A percentile compares a stretch with the other conserved stretches of the same genome.
These are phyloP conservation scores for Boehmeria nivea DNA, from an alignment of 306 rosid species.

Conservation along the genomic window DNA sequence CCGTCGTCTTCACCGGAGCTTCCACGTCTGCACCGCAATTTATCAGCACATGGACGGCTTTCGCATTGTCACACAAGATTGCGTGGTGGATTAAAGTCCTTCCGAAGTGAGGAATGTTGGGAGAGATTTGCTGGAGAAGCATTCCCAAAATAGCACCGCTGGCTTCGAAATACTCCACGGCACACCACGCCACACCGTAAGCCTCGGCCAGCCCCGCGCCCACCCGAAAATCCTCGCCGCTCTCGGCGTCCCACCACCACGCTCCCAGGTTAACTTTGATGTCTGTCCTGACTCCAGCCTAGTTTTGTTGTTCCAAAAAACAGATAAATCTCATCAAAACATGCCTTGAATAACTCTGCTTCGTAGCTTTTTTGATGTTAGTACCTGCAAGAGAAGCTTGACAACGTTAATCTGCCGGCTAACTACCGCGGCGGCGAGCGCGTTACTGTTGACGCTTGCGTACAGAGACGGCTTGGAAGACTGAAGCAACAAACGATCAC, in stretches of 20 bases:
- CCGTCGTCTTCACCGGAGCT: slow-evolving; percentile 24
- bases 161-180: slow-evolving; percentile 66
- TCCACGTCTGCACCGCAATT: slow-evolving; percentile 32
- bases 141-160: slow-evolving; percentile 46
- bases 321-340: not conserved
- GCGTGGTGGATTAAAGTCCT: slow-evolving; percentile 67
- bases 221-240: slow-evolving; percentile 61
- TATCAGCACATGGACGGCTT: slow-evolving; percentile 31
- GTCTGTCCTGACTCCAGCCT: slow-evolving; percentile 53
- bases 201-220: slow-evolving; percentile 71
- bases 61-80: slow-evolving; percentile 43
- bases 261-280: slow-evolving; percentile 51
- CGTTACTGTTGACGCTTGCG: slow-evolving; percentile 54
- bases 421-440: slow-evolving; percentile 50
- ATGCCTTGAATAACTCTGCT: not conserved
- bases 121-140: slow-evolving; percentile 40
- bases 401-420: slow-evolving; percentile 55
- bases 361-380: not conserved
- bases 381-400: slow-evolving; percentile 49
- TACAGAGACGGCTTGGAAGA: slow-evolving; percentile 56
- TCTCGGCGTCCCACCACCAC: slow-evolving; percentile 61
- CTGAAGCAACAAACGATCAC: slow-evolving; percentile 45
- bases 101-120: slow-evolving; percentile 41
- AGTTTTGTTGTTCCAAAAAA: slow-evolving; percentile 8
- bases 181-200: slow-evolving; percentile 61